Base-by-base conservation (phyloP, 305 asterid species). In the Nicotiana rustica region DNA sequence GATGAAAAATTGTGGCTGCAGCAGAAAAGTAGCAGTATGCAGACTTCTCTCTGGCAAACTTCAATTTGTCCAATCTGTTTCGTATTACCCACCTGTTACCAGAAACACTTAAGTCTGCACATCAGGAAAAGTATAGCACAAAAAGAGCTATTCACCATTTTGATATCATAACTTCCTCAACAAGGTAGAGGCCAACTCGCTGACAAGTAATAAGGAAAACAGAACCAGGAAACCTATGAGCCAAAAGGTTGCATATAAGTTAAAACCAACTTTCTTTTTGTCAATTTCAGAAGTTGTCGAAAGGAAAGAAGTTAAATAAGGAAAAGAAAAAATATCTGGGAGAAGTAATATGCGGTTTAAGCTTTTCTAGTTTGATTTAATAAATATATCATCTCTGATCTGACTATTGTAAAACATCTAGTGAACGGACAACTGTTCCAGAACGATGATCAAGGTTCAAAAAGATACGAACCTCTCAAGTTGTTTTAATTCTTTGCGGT, bases 11-110 rank as follows among this genome's bases (percentile, higher is more conserved):
- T 78, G 97, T 89, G 70, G 95, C 95, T 81, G 97, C 97, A 38
- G 95, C 97, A 78, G 99, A 92, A 83, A 96, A 93, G 84, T 93
- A 96, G 86, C 98, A 93, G 88, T 92, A 94, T 67, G 95, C 98
- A 86, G 92, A 86, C 82, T 92, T 94, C 68, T 88, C 86, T 88
- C 98, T 91, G 13, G 98, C 99, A 86, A 96, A 96, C 83, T 91
- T 91, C 83, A 96, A 93, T 89, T 91, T 89, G 76, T 92, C 92
- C 88, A 96, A 86, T 86, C 86, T 88, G 86, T 92, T 93, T 79
- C 92, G 93, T 12, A 77, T 13, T n/a, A 94, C 90, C 98, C 99
- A 96, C 87, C 99, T 94, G 87, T 82, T 77, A 25, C 84, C 57
- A 85, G 59, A 55, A 52, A 75, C 47, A 75, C 66, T 29, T 52